Base-by-base conservation (phyloP, 2,329 filamentous ascomycete species). In the Fusarium paranaense region DNA sequence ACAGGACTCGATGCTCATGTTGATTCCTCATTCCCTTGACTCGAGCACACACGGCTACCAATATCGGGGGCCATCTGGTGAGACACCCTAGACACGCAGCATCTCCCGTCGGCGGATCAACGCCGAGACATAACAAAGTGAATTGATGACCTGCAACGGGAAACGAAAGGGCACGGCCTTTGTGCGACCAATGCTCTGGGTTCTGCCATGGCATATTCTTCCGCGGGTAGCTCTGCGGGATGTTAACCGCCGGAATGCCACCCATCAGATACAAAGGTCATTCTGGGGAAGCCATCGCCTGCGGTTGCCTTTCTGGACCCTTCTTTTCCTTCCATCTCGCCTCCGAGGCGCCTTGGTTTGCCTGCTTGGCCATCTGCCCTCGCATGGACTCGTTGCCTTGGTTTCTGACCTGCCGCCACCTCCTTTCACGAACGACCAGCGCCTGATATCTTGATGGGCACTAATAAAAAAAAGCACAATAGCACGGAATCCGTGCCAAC, bases 1-100 rank as follows among this genome's bases (percentile, higher is more conserved):
- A 66, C n/a, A n/a, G 33, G 57, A 50, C 59, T 72, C 40, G 47
- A 59, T 37, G 60, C 58, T 69, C 50, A 54, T 65, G 30, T 35
- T 25, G 52, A 70, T 57, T 40, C 56, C 71, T 61, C 65, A 77
- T 76, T 64, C 66, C 52, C 65, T 76, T 76, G 72, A 77, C 74
- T 76, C 70, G 54, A 60, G 42, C 42, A 72, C 66, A 63, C 61
- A 61, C 45, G 67, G 57, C 25, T 65, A 59, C 42, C 52, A 56
- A 54, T 30, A 54, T 54, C 18, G 47, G 56, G 57, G 42, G 45
- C 35, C 37, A 54, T 22, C 47, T 67, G 64, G 70, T 66, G 66
- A 74, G 65, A 76, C 67, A 75, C 40, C 54, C 62, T 64, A 73
- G 65, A 76, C 67, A 71, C 40, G 37, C 62, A 68, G 64, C 54